Evolutionary conservation across 2,329 filamentous ascomycete species (phyloP), one percentile per base, ranked within the genome.

Genomic region (Pyrenochaeta sp.): DNA sequence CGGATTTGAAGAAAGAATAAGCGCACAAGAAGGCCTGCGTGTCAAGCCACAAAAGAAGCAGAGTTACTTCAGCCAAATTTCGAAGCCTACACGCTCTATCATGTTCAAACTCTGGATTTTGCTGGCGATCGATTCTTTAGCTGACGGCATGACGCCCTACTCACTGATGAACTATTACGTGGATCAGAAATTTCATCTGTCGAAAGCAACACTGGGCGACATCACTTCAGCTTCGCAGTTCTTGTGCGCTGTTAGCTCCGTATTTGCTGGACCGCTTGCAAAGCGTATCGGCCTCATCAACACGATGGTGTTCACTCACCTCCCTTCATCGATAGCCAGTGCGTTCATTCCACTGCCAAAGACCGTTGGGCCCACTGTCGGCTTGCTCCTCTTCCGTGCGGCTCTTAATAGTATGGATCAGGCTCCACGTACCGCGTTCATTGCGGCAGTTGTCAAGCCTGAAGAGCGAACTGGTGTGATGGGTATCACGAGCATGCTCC

Each of bases 401-500:
- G 82, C 82, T 0, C 72, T 88, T 30, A 87, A 87, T 58, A 84
- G 80, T 50, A 87, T 88, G 83, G 85, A 88, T 51, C 85, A 88
- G 70, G 84, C 82, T 0, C 85, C 85, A 0, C 76, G 85, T 2
- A 74, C 84, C 1, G 84, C 85, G 0, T 82, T 88, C 44, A 86
- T 88, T 35, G 83, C 85, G 1, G 84, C 84, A 0, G 82, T 86
- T 0, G 84, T 88, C 3, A 80, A 77, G 49, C 80, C 84, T 0
- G 79, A 82, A 40, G 85, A 88, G 66, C 74, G 85, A 2, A 88
- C 85, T 0, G 85, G 84, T 0, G 83, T 85, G n/a, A 85, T 88
- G 82, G 85, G 85, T 9, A 84, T 88, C 53, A 87, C 84, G 0
- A 76, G 73, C 32, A 82, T 83, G 60, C 46, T 87, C 19, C 74